A percentile compares a stretch with the other conserved stretches of the same genome.
phyloP scores from a whole-genome alignment of 345 rosid species.

The Arabis alpina region DNA sequence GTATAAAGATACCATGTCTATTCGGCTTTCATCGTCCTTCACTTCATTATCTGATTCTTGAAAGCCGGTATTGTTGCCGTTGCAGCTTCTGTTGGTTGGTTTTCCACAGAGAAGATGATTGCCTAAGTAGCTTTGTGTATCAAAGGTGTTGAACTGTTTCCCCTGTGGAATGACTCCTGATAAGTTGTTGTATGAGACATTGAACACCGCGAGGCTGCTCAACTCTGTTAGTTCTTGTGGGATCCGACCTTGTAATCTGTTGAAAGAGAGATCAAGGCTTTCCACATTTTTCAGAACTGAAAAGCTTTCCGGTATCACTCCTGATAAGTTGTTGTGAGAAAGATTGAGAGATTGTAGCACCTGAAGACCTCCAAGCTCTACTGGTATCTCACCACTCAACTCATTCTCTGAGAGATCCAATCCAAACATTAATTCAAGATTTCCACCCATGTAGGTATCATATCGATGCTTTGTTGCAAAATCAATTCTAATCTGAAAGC shows the following conservation, averaged over 20 bases:
- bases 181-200: conserved; percentile 17
- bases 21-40: background rate
- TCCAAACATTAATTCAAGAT: too few species aligned
- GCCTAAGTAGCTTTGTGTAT: background rate
- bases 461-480: conserved; percentile 18
- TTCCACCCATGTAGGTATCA: conserved; percentile 10
- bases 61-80: background rate
- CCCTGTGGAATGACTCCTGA: conserved; percentile 16
- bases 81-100: background rate
- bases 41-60: background rate
- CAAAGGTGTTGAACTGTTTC: conserved; percentile 21
- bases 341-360: too few species aligned
- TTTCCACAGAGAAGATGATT: conserved; percentile 27
- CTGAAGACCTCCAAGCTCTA: too few species aligned
- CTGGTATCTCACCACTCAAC: too few species aligned
- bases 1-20: conserved; percentile 20
- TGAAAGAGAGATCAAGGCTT: conserved; percentile 18
- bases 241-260: conserved; percentile 5
- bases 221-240: background rate
- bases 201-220: background rate
- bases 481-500: background rate
- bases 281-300: too few species aligned
- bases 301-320: too few species aligned
- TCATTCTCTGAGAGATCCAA: too few species aligned
- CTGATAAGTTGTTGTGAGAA: too few species aligned